These are phyloP conservation scores for Apiotrichum gamsii DNA, from an alignment of 1,284 basidiomycete species.

Conservation along the genomic window DNA sequence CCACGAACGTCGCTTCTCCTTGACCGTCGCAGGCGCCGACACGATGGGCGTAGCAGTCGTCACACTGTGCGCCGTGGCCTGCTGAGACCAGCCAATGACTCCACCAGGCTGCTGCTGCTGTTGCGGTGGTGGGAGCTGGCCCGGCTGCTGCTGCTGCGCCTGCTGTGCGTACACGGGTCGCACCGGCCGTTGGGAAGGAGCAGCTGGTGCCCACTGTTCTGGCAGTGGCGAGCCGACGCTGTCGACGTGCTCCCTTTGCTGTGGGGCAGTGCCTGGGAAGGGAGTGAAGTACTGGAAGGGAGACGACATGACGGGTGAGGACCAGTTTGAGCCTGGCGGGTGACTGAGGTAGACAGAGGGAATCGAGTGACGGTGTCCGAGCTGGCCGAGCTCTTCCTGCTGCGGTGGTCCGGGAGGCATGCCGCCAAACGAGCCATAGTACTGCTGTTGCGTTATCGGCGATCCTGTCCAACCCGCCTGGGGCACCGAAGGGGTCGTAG, in stretches of 20 bases:
- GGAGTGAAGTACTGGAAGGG: constrained; percentile 16
- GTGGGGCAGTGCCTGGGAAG: constrained; percentile 5
- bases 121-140: not conserved
- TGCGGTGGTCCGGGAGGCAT: constrained; percentile 8
- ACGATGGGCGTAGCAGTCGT: no score
- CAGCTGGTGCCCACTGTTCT: constrained; percentile 6
- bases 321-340: constrained; percentile 9
- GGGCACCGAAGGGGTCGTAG: constrained; percentile 9
- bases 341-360: constrained; percentile 11
- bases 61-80: not conserved
- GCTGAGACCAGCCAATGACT: no score
- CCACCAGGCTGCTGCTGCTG: not conserved
- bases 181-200: not conserved
- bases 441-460: constrained; percentile 4
- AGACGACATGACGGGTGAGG: constrained; percentile 13
- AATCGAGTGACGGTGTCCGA: constrained; percentile 7
- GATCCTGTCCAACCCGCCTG: constrained; percentile 9
- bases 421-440: constrained; percentile 7
- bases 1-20: no score
- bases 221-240: constrained; percentile 9
- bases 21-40: no score
- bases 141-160: not conserved
- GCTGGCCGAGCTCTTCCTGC: constrained; percentile 3
- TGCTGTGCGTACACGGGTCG: not conserved
- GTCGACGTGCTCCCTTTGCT: constrained; percentile 5